Conservation (phyloP, 2,329 filamentous ascomycete genomes). For the Pestalotiopsis sp. region DNA sequence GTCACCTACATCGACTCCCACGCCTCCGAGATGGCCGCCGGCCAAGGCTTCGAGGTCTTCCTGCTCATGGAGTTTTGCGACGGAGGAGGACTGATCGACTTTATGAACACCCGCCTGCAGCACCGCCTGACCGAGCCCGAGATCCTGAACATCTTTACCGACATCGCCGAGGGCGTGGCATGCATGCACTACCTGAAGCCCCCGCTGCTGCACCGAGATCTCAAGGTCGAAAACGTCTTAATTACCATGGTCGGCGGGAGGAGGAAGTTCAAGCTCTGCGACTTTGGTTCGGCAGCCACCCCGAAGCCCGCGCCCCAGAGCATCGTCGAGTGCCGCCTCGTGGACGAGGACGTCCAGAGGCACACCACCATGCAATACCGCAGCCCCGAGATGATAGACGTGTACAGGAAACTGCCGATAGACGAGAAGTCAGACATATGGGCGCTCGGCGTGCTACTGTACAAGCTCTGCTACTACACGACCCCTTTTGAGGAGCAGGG, state of each 20-base stretch:
- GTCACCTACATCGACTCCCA: constrained; percentile 99
- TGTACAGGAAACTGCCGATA: constrained; percentile 94
- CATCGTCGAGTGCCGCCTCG: constrained; percentile 83
- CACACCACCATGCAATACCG: constrained; percentile 97
- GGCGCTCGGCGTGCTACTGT: constrained; percentile 91
- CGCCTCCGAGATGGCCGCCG: constrained; percentile 88
- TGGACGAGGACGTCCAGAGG: constrained; percentile 96
- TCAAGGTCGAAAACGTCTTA: constrained; percentile 98
- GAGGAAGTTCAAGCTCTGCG: constrained; percentile 90
- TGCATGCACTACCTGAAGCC: constrained; percentile 99
- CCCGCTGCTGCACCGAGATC: constrained; percentile 85
- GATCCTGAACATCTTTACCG: constrained; percentile 94
- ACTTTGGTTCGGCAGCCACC: constrained; percentile 90
- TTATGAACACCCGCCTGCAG: constrained; percentile 98
- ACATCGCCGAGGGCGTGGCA: constrained; percentile 93
- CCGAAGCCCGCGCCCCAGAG: constrained; percentile 85
- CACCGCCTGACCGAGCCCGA: constrained; percentile 96
- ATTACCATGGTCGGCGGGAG: constrained; percentile 72
- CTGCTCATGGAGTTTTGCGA: constrained; percentile 97
- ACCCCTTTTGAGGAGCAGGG: constrained; percentile 98
- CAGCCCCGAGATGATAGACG: constrained; percentile 98
- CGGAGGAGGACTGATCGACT: constrained; percentile 95
- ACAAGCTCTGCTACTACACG: constrained; percentile 99
- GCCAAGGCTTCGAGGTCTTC: constrained; percentile 96
- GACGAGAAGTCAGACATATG: constrained; percentile 99